Base-by-base conservation (phyloP, 331 rosid genomes). In the Ulmus americana region DNA sequence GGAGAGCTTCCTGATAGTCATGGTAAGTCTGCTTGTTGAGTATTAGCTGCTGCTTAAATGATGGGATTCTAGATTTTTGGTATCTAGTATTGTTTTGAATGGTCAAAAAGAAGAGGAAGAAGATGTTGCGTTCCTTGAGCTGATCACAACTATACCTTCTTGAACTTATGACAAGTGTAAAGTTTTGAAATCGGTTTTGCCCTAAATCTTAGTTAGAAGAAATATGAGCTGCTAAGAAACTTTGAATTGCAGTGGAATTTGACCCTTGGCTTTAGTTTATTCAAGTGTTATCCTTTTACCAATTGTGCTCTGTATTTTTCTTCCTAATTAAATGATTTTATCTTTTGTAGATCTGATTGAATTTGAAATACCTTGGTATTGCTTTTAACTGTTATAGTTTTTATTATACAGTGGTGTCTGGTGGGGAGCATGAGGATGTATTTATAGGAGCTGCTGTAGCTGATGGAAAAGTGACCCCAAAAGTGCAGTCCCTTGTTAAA, bases 1-100 rank as follows among this genome's bases (percentile, higher is more conserved):
- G 98, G 98, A 64, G 98, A 94, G 76, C 95, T 94, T 76, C 98
- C 87, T n/a, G 97, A 87, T 70, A 89, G 91, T 76, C 97, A 89
- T 61, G 98, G 98, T 94, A 77, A 78, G 94, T 67, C 35, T 20
- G 74, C 22, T 73, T 71, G 74, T 63, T 73, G 61, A 79, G 68
- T 56, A 18, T 76, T 64, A 22, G 20, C 62, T 69, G 39, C 57
- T 73, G 41, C 55, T 51, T 63, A 42, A 43, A 9, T 48, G 22
- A 11, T 54, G 53, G 44, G 55, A 49, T 48, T 72, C 8, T 41
- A 60, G 62, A 7, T 35, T 9, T 40, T 39, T 60, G 10, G 2
- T 39, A 10, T 6, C 7, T 57, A 6, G 0, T 39, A 35, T 35
- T 55, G 35, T 35, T 11, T 56, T 3, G 18, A 11, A 35, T 38